Base-by-base conservation (phyloP, 2,329 filamentous ascomycete species). In the Ceratocystis destructans region DNA sequence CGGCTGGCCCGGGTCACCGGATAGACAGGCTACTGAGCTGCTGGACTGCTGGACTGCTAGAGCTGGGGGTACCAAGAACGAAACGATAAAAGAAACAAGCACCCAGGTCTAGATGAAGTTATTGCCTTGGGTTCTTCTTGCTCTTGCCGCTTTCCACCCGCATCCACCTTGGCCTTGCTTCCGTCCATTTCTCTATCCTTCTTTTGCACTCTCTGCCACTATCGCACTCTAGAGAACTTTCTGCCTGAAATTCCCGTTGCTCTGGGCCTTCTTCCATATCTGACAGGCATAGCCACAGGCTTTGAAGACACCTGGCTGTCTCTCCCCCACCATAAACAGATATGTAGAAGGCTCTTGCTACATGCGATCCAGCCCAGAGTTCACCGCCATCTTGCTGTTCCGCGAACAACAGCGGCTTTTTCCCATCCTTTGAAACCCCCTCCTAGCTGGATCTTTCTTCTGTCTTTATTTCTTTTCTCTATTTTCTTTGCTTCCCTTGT, bases 321-420 rank as follows among this genome's bases (percentile, higher is more conserved):
- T 17, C 28, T 31, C 7, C 3, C 15, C n/a, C 53, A 3, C 12
- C 10, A 7, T 25, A 22, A 20, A 22, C 48, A 12, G 48, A 22
- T 20, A 53, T 20, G n/a, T 57, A 57, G 22, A 25, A 17, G 37
- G 28, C 53, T 33, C n/a, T 50, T 50, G 48, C 48, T 50, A 50
- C 53, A 33, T 31, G 17, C 17, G 15, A 17, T 57, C 15, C 12
- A n/a, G 15, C 15, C n/a, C 15, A 28, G 22, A 57, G 53, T 33
- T 57, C 53, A 57, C 53, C 53, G 53, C 53, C 53, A 57, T 57
- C 53, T 57, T 28, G 53, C 53, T 57, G 12, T 33, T 17, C 28
- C 28, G 10, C 53, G 25, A 17, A 25, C 12, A 28, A 12, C 4
- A 12, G 3, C 12, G 53, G 28, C 53, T 57, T 10, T 57, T 28